Evolutionary conservation across 129 eudicot genomes (phyloP).

Genomic region (Flaveria trinervia): DNA sequence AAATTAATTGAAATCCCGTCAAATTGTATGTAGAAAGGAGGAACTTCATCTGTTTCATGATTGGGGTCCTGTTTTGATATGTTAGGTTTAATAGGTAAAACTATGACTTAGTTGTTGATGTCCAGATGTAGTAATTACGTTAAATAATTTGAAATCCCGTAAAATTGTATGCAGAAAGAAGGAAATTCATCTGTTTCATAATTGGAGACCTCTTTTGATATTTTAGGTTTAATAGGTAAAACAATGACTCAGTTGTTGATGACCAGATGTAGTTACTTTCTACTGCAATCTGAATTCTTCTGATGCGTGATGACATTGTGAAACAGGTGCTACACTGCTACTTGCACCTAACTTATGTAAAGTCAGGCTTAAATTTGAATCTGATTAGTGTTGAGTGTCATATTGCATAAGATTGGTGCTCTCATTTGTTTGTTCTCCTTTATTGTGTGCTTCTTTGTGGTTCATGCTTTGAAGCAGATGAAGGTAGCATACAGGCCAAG

Average conservation of each 20-base stretch:
- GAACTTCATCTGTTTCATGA: neutral
- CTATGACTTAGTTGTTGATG: neutral
- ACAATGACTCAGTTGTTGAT: neutral
- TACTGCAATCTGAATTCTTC: neutral
- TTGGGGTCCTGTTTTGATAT: slow-evolving; percentile 1
- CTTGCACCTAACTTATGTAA: slow-evolving; percentile 17
- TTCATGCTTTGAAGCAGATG: slow-evolving; percentile 48
- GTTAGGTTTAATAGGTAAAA: slow-evolving; percentile 10
- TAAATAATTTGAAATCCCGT: slow-evolving; percentile 1
- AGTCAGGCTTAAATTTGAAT: neutral
- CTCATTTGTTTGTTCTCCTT: slow-evolving; percentile 6
- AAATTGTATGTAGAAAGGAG: slow-evolving; percentile 1
- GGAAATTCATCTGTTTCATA: neutral
- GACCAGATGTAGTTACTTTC: slow-evolving; percentile 5
- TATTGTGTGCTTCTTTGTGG: slow-evolving; percentile 3
- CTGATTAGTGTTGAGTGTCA: slow-evolving; percentile 1
- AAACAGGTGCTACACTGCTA: slow-evolving; percentile 18
- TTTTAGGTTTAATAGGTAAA: slow-evolving; percentile 16
- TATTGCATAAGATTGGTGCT: slow-evolving; percentile 14
- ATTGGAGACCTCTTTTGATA: neutral
- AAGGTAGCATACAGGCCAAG: slow-evolving; percentile 86
- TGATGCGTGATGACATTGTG: slow-evolving; percentile 5
- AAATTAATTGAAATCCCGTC: neutral
- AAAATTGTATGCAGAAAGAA: slow-evolving; percentile 1
- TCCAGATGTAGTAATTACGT: slow-evolving; percentile 1